Evolutionary conservation across 768 basidiomycete genomes (phyloP), one percentile per base, ranked within the genome.

Genomic region (Tricholoma flavovirens): DNA sequence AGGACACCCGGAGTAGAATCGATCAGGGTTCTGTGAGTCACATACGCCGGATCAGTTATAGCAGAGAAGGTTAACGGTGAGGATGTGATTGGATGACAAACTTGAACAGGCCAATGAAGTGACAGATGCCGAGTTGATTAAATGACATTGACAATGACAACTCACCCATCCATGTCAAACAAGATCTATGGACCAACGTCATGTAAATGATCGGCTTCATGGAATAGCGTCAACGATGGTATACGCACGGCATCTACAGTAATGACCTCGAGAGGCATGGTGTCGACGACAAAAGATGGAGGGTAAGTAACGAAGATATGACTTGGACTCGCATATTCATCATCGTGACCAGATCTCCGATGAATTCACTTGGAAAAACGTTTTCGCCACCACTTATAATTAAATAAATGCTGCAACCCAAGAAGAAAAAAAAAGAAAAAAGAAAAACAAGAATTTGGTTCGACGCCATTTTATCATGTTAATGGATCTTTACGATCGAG

Each of bases 1-100:
- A 83, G 60, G n/a, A 93, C 87, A 4, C 90, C 92, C 1, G 88
- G 88, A 4, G 90, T 93, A 2, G 90, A 91, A 71, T 93, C 90
- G 64, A 88, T 81, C 56, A 87, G 77, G 5, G 87, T 90, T 40
- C 87, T 88, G 64, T 11, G 30, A 48, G n/a, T 15, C 35, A 14
- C 35, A 36, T 49, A 46, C 24, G 4, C 15, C 26, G 26, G 15
- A 15, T 29, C n/a, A 49, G 29, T n/a, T 19, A 55, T 14, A 42
- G 6, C 10, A 42, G 15, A 42, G 12, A 29, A 2, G 14, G 17
- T 32, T n/a, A 22, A 6, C 14, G 24, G 8, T 15, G 7, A 35
- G 21, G 14, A 26, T 49, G 3, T 15, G 14, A 14, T 24, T n/a
- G 24, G 24, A 26, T 5, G 24, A 26, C 24, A 17, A 7, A 29